Evolutionary conservation across 202 grass and related monocot genomes (phyloP).

Genomic region (Musa balbisiana): DNA sequence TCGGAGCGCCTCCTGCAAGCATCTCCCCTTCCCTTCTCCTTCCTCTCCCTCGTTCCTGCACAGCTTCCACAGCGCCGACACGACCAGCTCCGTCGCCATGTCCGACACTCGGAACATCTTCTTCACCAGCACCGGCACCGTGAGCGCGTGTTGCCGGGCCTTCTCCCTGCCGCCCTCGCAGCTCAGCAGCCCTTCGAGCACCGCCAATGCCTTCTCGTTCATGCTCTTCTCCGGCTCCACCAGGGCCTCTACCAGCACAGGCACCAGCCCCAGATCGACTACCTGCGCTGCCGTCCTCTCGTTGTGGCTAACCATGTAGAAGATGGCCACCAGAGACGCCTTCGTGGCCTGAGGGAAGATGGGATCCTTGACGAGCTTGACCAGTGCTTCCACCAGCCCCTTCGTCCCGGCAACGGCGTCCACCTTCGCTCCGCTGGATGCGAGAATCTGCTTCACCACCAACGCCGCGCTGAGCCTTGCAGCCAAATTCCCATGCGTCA

Average conservation of each 20-base stretch:
- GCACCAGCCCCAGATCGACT: constrained; percentile 33
- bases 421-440: constrained; percentile 19
- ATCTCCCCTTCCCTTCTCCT: constrained; percentile 19
- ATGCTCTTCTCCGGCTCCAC: constrained; percentile 71
- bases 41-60: constrained; percentile 27
- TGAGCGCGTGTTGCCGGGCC: constrained; percentile 50
- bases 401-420: constrained; percentile 18
- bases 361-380: constrained; percentile 47
- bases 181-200: constrained; percentile 48
- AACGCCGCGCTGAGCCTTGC: constrained; percentile 54
- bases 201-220: constrained; percentile 68
- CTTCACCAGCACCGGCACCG: constrained; percentile 62
- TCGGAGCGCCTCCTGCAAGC: constrained; percentile 39
- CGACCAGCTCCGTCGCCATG: constrained; percentile 54
- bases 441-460: constrained; percentile 45
- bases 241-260: constrained; percentile 41
- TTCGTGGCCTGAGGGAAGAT: constrained; percentile 72
- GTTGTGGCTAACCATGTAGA: constrained; percentile 38
- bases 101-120: constrained; percentile 88
- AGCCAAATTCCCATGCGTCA: constrained; percentile 42
- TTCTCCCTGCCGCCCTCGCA: constrained; percentile 36
- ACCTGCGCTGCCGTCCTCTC: constrained; percentile 31
- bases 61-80: constrained; percentile 60
- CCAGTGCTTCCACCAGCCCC: constrained; percentile 43
- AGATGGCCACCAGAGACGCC: constrained; percentile 51